Percentiles rank a stretch among this genome's conserved stretches.
These are phyloP conservation scores for Nidularia pulvinata DNA, from an alignment of 768 basidiomycete genomes.

Conservation along the genomic window DNA sequence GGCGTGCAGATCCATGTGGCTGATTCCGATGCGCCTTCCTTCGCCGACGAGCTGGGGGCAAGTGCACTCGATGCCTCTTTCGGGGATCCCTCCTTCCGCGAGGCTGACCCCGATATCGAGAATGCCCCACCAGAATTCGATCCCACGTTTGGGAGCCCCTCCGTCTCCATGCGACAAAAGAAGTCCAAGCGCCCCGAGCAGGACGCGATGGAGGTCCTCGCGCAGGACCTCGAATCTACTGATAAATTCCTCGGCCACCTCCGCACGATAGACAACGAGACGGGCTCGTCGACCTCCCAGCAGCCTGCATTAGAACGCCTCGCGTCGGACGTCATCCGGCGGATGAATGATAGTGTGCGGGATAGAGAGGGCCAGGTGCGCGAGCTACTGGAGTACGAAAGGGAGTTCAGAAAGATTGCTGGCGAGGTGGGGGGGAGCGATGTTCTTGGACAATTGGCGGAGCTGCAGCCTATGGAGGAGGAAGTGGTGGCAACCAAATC, in stretches of 20 bases:
- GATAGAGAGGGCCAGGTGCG: slow-evolving; percentile 84
- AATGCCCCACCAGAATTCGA: slow-evolving; percentile 34
- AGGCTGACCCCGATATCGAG: slow-evolving; percentile 22
- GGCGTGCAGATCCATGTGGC: slow-evolving; percentile 25
- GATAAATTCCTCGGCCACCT: slow-evolving; percentile 77
- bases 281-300: slow-evolving; percentile 27
- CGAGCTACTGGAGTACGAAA: slow-evolving; percentile 74
- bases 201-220: slow-evolving; percentile 74
- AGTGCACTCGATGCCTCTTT: slow-evolving; percentile 5
- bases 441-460: slow-evolving; percentile 68
- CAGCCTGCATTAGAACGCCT: slow-evolving; percentile 61
- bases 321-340: slow-evolving; percentile 76
- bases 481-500: slow-evolving; percentile 30
- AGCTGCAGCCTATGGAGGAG: slow-evolving; percentile 47
- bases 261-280: slow-evolving; percentile 64
- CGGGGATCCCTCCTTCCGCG: slow-evolving; percentile 24
- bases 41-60: slow-evolving; percentile 40
- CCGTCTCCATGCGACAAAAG: slow-evolving; percentile 23
- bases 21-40: slow-evolving; percentile 29
- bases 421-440: slow-evolving; percentile 80
- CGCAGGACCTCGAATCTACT: slow-evolving; percentile 74
- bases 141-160: slow-evolving; percentile 39
- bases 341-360: slow-evolving; percentile 71
- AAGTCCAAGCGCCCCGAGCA: slow-evolving; percentile 31
- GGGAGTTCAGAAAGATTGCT: slow-evolving; percentile 77